Evolutionary conservation across 495 filamentous ascomycete species (phyloP).

Genomic region (Aspergillus kassunensis): DNA sequence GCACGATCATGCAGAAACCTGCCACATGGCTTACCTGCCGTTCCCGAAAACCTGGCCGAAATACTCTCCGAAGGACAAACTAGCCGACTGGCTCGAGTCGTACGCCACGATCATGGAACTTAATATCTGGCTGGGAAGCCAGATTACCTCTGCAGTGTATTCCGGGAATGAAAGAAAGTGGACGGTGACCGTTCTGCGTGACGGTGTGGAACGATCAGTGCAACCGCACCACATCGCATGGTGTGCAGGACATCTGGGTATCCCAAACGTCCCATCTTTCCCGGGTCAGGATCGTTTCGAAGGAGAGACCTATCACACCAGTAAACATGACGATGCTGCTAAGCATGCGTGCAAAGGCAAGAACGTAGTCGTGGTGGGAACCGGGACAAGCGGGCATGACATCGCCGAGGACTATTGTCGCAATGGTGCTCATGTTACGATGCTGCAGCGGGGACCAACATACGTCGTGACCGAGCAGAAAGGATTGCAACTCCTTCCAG

Average conservation of each 20-base stretch:
- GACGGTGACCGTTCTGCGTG: conserved; percentile 55
- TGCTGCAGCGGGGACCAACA: conserved; percentile 73
- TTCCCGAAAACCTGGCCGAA: conserved; percentile 65
- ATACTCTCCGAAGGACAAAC: conserved; percentile 76
- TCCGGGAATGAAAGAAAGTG: conserved; percentile 48
- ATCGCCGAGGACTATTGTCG: conserved; percentile 79
- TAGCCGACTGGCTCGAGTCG: conserved; percentile 73
- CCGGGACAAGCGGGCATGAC: conserved; percentile 78
- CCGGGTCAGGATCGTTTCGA: conserved; percentile 59
- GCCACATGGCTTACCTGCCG: conserved; percentile 67
- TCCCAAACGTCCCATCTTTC: conserved; percentile 60
- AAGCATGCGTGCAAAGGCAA: conserved; percentile 40
- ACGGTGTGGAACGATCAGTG: conserved; percentile 39
- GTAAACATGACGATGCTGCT: conserved; percentile 62
- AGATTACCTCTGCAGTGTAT: conserved; percentile 48
- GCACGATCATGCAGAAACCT: conserved; percentile 73
- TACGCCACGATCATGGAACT: conserved; percentile 70
- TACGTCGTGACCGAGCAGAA: too few relatives aligned
- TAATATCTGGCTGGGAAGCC: conserved; percentile 66
- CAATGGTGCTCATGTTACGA: conserved; percentile 67
- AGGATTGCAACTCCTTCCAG: too few relatives aligned
- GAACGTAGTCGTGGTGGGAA: conserved; percentile 71
- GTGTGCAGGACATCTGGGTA: conserved; percentile 69
- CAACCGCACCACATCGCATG: conserved; percentile 64
- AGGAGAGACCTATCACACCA: conserved; percentile 57